Evolutionary conservation across 306 rosid genomes (phyloP), one percentile per base, ranked within the genome.

Genomic region (Canavalia gladiata): DNA sequence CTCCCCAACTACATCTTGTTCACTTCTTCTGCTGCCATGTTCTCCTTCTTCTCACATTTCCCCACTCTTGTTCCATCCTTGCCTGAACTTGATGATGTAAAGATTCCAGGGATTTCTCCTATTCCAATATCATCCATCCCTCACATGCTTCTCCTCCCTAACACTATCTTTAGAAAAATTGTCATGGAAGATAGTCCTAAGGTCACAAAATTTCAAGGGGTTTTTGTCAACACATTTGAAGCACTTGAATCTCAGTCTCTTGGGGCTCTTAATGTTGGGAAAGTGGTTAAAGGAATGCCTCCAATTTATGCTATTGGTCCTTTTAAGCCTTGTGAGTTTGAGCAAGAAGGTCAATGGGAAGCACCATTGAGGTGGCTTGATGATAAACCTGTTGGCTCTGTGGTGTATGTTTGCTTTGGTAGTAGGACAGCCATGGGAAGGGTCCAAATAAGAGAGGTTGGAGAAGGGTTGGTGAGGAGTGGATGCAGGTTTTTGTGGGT

Each of bases 401-500:
- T 90, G 5, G 87, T 90, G 12, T 87, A 69, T 28, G 84, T 78
- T 7, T 46, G 90, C 76, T 90, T 89, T 68, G 90, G 90, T 0
- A 90, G 91, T 34, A 74, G 83, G 47, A 83, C 85, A 2, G 82
- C 89, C 41, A 39, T 76, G 29, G 79, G 71, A 2, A 76, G 87
- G 33, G 75, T 81, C 2, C 94, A 90, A 65, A 81, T 81, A 8
- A 83, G 68, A 41, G 94, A 90, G 76, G 37, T 88, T 1, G 87
- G 89, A 30, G 43, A 70, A 11, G 92, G 92, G 49, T 72, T 90
- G 45, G 35, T 77, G 64, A 67, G 31, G 6, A 73, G 86, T 75
- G 87, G 90, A 77, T 82, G 28, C 31, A 82, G 11, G 25, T 90
- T 89, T 66, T 11, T 90, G 74, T 90, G 91, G 91, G 87, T 84